phyloP scores from a whole-genome alignment of 225 moss, liverwort and hornwort species.

The Marchantia polymorpha region DNA sequence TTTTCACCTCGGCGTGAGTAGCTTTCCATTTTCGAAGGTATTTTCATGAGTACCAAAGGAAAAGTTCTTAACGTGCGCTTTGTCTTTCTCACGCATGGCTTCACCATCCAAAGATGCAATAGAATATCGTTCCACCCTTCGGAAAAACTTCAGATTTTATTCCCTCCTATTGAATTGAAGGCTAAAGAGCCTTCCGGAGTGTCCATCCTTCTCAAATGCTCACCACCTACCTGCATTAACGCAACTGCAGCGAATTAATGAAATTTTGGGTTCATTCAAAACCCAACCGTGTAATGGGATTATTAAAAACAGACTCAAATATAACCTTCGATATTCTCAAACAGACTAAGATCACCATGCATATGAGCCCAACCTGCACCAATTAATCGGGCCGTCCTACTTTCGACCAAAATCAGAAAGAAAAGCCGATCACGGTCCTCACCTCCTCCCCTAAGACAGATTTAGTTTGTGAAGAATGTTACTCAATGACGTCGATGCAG shows the following conservation, averaged over 20 bases:
- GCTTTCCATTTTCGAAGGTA: background rate
- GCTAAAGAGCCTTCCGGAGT: background rate
- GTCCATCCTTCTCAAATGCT: background rate
- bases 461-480: background rate
- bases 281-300: background rate
- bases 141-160: background rate
- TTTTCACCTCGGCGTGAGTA: background rate
- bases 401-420: background rate
- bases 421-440: background rate
- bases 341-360: background rate
- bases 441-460: background rate
- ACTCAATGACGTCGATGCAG: slow-evolving; percentile 14
- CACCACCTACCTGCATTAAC: background rate
- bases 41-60: background rate
- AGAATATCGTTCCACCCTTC: background rate
- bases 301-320: background rate
- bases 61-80: background rate
- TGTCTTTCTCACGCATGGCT: background rate
- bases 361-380: background rate
- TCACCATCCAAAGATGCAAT: background rate
- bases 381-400: background rate
- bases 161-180: background rate
- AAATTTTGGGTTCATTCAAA: background rate
- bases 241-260: background rate
- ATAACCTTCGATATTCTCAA: background rate